These are phyloP conservation scores for Neofusicoccum umdonicola DNA, from an alignment of 2,329 filamentous ascomycete genomes.

Conservation along the genomic window DNA sequence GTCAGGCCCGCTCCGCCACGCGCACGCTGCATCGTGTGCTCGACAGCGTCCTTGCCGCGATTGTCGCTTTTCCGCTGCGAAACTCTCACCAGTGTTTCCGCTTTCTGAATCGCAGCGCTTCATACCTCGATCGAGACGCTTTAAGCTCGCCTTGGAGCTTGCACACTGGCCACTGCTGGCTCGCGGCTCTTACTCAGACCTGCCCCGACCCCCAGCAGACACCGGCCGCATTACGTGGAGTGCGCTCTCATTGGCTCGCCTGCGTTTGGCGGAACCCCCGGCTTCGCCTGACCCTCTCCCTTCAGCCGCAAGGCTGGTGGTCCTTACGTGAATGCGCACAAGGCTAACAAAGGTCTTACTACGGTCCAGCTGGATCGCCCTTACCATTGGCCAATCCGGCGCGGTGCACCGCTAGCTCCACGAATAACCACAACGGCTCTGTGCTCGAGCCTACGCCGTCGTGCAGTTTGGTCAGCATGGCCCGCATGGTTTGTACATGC, in stretches of 20 bases:
- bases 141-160: background rate
- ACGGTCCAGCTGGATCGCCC: background rate
- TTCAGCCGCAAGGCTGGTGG: background rate
- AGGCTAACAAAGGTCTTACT: background rate
- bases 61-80: background rate
- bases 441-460: background rate
- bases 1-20: background rate
- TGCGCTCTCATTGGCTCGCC: background rate
- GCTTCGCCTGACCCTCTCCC: background rate
- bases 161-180: background rate
- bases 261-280: background rate
- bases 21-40: background rate
- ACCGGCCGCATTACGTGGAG: background rate
- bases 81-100: background rate
- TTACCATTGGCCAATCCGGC: background rate
- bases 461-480: background rate
- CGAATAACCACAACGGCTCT: background rate
- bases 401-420: background rate
- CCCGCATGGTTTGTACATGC: background rate
- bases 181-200: background rate
- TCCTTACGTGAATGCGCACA: background rate
- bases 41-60: background rate
- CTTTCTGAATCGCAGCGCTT: background rate
- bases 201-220: background rate
- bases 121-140: background rate